phyloP scores from a whole-genome alignment of 2,329 filamentous ascomycete species.

The Aspergillus sp. region DNA sequence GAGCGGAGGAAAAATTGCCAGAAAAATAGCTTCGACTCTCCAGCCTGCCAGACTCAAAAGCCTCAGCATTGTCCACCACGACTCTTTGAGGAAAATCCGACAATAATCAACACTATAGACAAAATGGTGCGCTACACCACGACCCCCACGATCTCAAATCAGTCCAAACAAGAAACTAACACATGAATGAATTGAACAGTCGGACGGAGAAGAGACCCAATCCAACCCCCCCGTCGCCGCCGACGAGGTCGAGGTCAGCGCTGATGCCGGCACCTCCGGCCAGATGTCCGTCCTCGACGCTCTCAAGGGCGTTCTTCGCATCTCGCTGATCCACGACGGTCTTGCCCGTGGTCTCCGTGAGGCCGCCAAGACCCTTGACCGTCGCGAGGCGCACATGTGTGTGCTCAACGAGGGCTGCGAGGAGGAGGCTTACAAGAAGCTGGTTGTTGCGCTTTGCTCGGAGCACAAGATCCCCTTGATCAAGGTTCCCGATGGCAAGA shows the following conservation, averaged over 20 bases:
- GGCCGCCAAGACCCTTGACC: slow-evolving; percentile 96
- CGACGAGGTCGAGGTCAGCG: slow-evolving; percentile 91
- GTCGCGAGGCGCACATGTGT: slow-evolving; percentile 99
- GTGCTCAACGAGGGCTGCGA: slow-evolving; percentile 99
- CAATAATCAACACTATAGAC: slow-evolving; percentile 28
- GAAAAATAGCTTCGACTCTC: slow-evolving; percentile 16
- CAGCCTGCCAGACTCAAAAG: slow-evolving; percentile 15
- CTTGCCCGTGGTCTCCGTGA: slow-evolving; percentile 97
- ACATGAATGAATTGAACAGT: slow-evolving; percentile 48
- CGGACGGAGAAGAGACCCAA: slow-evolving; percentile 99
- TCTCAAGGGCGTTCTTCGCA: slow-evolving; percentile 97
- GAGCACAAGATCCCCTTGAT: slow-evolving; percentile 99
- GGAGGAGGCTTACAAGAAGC: slow-evolving; percentile 99
- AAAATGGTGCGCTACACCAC: slow-evolving; percentile 40
- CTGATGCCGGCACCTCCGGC: slow-evolving; percentile 57
- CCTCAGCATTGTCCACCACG: slow-evolving; percentile 13
- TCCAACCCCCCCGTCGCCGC: slow-evolving; percentile 59
- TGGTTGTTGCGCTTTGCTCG: slow-evolving; percentile 94
- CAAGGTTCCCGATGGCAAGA: slow-evolving; percentile 99
- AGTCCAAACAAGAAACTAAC: slow-evolving; percentile 12
- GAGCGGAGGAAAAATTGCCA: slow-evolving; percentile 22
- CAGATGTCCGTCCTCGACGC: slow-evolving; percentile 97
- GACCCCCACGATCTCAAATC: not conserved
- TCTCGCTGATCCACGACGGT: slow-evolving; percentile 98
- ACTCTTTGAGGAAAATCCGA: slow-evolving; percentile 52